Evolutionary conservation across 2,329 filamentous ascomycete species (phyloP).

Genomic region (Neonectria coccinea): DNA sequence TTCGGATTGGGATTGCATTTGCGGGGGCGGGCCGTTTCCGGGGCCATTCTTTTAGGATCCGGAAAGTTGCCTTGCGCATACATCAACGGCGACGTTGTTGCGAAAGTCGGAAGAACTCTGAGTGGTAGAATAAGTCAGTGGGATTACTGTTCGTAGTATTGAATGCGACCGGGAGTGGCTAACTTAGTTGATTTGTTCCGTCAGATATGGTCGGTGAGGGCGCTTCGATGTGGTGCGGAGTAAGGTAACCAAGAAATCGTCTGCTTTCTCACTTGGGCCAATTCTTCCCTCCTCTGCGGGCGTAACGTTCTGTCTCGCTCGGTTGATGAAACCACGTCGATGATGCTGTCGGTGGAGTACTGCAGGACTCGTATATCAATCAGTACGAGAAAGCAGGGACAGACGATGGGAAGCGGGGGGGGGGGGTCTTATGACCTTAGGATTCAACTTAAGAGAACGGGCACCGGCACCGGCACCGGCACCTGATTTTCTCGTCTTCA

Average conservation of each 20-base stretch:
- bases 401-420: background rate
- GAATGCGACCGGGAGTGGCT: background rate
- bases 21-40: background rate
- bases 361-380: slow-evolving; percentile 12
- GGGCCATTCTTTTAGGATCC: slow-evolving; percentile 3
- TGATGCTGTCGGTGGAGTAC: background rate
- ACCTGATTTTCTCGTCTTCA: background rate
- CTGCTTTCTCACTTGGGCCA: background rate
- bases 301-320: background rate
- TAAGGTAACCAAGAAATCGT: background rate
- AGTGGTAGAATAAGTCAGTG: too few relatives aligned
- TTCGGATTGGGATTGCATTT: background rate
- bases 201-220: background rate
- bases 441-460: too few relatives aligned
- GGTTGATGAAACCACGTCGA: background rate
- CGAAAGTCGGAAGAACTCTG: background rate
- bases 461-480: too few relatives aligned
- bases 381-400: background rate
- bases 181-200: too few relatives aligned
- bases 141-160: too few relatives aligned
- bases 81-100: background rate
- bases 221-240: background rate
- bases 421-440: background rate
- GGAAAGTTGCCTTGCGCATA: background rate
- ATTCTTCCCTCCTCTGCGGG: background rate